These are phyloP conservation scores for Chiua sp. DNA, from an alignment of 1,284 basidiomycete species.

Conservation along the genomic window DNA sequence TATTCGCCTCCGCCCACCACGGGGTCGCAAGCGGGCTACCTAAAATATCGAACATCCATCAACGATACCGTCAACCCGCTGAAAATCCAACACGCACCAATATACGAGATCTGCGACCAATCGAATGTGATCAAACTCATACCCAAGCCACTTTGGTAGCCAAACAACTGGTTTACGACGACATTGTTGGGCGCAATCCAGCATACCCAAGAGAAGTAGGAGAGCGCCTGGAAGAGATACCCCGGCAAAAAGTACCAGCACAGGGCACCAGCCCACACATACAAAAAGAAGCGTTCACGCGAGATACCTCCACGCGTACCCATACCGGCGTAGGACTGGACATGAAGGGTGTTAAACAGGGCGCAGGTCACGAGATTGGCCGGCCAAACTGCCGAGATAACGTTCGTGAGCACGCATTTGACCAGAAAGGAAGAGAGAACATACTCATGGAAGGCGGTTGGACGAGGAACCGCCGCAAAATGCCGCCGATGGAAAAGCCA, in stretches of 20 bases:
- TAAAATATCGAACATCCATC: neutral
- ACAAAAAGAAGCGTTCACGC: conserved; percentile 79
- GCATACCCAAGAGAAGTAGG: conserved; percentile 71
- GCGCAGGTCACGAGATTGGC: conserved; percentile 83
- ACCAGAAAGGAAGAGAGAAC: neutral
- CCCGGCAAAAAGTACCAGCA: conserved; percentile 77
- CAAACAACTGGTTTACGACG: conserved; percentile 79
- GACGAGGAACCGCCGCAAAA: conserved; percentile 79
- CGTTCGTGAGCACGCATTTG: neutral
- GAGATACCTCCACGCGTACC: conserved; percentile 70
- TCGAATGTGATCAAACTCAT: conserved; percentile 77
- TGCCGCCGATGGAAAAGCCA: conserved; percentile 89
- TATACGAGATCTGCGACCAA: conserved; percentile 65
- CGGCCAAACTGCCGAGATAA: conserved; percentile 75
- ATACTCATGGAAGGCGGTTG: conserved; percentile 87
- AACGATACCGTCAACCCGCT: neutral
- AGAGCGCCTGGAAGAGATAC: conserved; percentile 74
- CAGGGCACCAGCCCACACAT: conserved; percentile 60
- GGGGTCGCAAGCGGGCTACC: conserved; percentile 65
- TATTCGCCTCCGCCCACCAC: conserved; percentile 85
- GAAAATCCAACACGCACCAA: conserved; percentile 22
- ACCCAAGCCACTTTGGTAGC: conserved; percentile 79
- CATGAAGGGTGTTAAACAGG: conserved; percentile 80
- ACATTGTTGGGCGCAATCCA: conserved; percentile 81
- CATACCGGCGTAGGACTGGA: conserved; percentile 65